Percentiles rank a stretch among this genome's conserved stretches.
These are phyloP conservation scores for Caryopteris hybrid DNA, from an alignment of 305 asterid genomes.

Conservation along the genomic window DNA sequence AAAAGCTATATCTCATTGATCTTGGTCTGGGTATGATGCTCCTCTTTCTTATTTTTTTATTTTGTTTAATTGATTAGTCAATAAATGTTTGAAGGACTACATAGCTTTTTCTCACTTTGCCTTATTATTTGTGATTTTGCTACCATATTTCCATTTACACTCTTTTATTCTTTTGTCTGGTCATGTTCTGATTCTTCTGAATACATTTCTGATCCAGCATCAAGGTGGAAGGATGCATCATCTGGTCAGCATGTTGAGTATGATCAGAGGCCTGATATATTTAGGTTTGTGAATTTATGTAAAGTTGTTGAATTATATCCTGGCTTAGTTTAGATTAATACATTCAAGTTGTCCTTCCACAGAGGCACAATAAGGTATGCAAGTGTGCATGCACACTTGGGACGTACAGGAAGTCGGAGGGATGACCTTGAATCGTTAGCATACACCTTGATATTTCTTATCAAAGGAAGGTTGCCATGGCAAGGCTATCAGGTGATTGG, in stretches of 20 bases:
- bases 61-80: no score
- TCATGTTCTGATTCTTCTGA: no score
- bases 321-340: no score
- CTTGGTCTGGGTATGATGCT: constrained; percentile 62
- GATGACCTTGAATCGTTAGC: constrained; percentile 97
- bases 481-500: constrained; percentile 89
- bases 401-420: constrained; percentile 95
- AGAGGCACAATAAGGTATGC: constrained; percentile 97
- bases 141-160: no score
- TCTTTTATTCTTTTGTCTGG: no score
- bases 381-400: constrained; percentile 96
- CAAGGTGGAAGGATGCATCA: constrained; percentile 93
- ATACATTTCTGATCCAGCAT: constrained; percentile 52
- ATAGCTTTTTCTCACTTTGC: no score
- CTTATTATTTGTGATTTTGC: no score
- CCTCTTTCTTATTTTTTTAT: not conserved
- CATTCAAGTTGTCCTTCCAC: constrained; percentile 5
- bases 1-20: constrained; percentile 94
- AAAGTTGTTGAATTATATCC: no score
- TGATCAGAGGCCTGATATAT: constrained; percentile 98
- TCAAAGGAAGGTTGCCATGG: constrained; percentile 96
- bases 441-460: constrained; percentile 90
- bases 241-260: constrained; percentile 94
- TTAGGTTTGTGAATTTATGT: constrained; percentile 54
- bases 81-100: no score